Percentiles rank a stretch among this genome's conserved stretches.
phyloP scores from a whole-genome alignment of 768 basidiomycete species.

The Sistotremastrum niveocremeum region DNA sequence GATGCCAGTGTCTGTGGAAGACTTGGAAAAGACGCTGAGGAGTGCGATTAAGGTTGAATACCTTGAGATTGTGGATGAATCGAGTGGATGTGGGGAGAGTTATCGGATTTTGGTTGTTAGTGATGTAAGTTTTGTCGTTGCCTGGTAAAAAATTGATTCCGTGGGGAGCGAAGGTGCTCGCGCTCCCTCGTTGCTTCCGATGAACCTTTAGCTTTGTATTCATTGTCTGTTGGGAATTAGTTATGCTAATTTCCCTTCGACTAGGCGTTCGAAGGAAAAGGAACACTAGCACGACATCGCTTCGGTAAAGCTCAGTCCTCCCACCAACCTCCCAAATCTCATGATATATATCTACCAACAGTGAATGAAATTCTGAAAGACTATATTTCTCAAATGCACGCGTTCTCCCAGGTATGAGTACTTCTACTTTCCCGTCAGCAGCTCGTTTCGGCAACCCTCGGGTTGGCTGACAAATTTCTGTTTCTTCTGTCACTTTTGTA shows the following conservation, averaged over 20 bases:
- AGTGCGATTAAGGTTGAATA: conserved; percentile 44
- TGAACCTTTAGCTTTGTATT: neutral
- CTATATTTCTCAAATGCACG: conserved; percentile 71
- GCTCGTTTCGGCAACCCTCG: neutral
- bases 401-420: conserved; percentile 66
- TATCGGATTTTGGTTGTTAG: conserved; percentile 68
- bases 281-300: conserved; percentile 63
- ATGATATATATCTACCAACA: conserved; percentile 14
- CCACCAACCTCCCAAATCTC: neutral
- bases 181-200: no score
- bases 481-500: no score
- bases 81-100: conserved; percentile 70
- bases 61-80: conserved; percentile 64
- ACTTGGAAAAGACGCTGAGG: conserved; percentile 51
- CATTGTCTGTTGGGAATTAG: neutral
- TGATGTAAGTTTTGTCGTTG: conserved; percentile 51
- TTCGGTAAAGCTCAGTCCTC: conserved; percentile 41
- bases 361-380: conserved; percentile 67
- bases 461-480: neutral
- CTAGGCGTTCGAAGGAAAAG: conserved; percentile 67
- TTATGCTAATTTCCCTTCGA: neutral
- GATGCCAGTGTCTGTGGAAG: conserved; percentile 48
- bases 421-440: neutral
- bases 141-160: no score
- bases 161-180: no score